Evolutionary conservation across 441 rosid genomes (phyloP), one percentile per base, ranked within the genome.

Genomic region (Biscutella laevigata): DNA sequence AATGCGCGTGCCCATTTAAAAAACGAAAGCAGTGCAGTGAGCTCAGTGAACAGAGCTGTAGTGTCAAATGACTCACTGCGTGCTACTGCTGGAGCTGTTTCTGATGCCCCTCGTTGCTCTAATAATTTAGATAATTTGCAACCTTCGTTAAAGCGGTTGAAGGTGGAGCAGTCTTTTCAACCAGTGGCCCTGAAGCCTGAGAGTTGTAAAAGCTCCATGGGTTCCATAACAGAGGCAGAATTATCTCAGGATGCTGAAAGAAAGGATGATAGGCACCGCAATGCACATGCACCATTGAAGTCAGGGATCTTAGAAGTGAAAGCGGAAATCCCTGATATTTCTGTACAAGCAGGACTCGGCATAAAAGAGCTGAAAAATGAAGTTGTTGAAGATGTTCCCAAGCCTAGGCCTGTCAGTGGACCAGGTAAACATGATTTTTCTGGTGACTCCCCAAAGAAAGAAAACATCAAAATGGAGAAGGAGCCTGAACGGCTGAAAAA

Each of bases 61-160:
- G 77, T 74, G 70, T 68, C 80, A 11, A 63, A 66, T 61, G 81
- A 77, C 59, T 28, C 71, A 43, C 70, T 70, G 33, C 78, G 71
- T 19, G 55, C 57, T 61, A 62, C 89, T 30, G 69, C 62, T 39
- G 75, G 68, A 60, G 50, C 53, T 45, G 52, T 69, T 53, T 49
- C 81, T 49, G 77, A 66, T 64, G 47, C 70, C 70, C 61, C 81
- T 42, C 54, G 72, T 22, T 68, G 74, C 53, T 57, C 46, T 64
- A 81, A 80, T 52, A 57, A 64, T 49, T 74, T 73, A 28, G 94
- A 83, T 74, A 76, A 73, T 59, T 59, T 73, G 57, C 86, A 76
- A 19, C 96, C 95, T 51, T 73, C 96, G 47, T 25, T 73, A 15
- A 94, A 94, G 69, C 95, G 97, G 65, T 71, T 89, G 81, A 94